phyloP scores from a whole-genome alignment of 2,329 filamentous ascomycete genomes.

The Endoconidiophora laricicola region DNA sequence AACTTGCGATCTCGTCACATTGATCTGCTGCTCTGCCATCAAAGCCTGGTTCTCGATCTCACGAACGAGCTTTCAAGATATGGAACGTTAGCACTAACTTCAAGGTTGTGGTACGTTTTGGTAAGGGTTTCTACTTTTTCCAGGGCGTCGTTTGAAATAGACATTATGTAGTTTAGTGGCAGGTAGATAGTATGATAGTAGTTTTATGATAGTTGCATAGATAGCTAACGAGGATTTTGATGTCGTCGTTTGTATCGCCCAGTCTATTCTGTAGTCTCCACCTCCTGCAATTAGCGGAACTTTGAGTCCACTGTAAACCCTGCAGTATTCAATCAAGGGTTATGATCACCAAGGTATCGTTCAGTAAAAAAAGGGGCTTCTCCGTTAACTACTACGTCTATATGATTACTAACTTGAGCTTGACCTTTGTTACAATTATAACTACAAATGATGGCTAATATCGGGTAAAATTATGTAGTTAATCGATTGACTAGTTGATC shows the following conservation, averaged over 20 bases:
- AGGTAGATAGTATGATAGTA: neutral
- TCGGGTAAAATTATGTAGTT: neutral
- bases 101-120: neutral
- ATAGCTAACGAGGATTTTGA: neutral
- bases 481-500: neutral
- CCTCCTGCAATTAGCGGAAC: too few relatives aligned
- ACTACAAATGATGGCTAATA: neutral
- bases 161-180: constrained; percentile 41
- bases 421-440: too few relatives aligned
- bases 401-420: too few relatives aligned
- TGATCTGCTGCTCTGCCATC: constrained; percentile 81
- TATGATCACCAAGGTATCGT: too few relatives aligned
- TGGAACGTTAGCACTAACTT: constrained; percentile 6
- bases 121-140: constrained; percentile 57
- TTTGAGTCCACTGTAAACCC: too few relatives aligned
- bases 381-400: too few relatives aligned
- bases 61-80: constrained; percentile 51
- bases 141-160: constrained; percentile 82
- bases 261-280: too few relatives aligned
- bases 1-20: constrained; percentile 70
- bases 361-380: too few relatives aligned
- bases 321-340: too few relatives aligned
- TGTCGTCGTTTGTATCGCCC: neutral
- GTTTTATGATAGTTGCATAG: neutral
- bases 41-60: constrained; percentile 87